Conservation (phyloP, 148 eudicot species). For the Rhododendron kiyosumense region DNA sequence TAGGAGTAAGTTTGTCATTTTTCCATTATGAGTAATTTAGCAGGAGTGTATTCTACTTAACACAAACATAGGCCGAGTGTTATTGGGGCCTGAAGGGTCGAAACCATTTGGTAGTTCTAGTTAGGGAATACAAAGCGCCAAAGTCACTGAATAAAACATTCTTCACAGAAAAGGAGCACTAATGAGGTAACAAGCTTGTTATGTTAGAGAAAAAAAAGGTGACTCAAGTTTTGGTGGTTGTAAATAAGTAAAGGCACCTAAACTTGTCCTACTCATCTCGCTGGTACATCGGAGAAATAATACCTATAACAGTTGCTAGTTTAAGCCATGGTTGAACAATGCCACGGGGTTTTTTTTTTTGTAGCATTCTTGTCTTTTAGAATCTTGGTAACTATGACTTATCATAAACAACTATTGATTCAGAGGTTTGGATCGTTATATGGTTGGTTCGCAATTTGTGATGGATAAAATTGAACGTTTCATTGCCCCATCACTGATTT, state of each 20-base stretch:
- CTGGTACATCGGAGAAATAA: background rate
- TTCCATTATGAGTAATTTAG: background rate
- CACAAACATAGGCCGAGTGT: background rate
- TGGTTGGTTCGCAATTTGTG: background rate
- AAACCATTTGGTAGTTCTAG: background rate
- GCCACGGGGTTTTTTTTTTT: background rate
- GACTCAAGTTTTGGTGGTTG: background rate
- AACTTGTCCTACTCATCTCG: background rate
- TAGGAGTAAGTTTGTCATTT: background rate
- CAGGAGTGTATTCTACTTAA: background rate
- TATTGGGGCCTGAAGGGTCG: background rate
- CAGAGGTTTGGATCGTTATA: background rate
- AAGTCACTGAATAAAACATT: background rate
- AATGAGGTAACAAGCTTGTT: background rate
- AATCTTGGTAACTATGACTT: background rate
- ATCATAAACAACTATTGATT: background rate
- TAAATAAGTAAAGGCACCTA: background rate
- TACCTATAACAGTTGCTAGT: background rate
- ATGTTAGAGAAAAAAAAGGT: background rate
- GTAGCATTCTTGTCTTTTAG: background rate
- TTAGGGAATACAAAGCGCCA: background rate
- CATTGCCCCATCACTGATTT: background rate
- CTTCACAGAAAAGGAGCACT: background rate
- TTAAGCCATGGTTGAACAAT: background rate
- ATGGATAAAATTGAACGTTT: background rate